Base-by-base conservation (phyloP, 768 basidiomycete species). In the Hemileccinum rubropunctum region DNA sequence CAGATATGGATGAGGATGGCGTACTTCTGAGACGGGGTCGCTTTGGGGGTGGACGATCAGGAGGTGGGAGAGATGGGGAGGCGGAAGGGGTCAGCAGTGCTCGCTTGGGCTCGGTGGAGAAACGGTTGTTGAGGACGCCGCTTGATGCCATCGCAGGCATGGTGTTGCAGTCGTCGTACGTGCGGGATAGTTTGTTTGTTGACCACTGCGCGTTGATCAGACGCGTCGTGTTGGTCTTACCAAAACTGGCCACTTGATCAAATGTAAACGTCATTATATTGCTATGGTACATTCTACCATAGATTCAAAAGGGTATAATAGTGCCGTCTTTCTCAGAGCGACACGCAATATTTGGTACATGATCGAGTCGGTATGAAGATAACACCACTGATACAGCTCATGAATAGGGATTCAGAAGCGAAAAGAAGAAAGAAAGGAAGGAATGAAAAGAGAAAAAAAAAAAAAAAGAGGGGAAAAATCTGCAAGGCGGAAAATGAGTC, bases 21-120 rank as follows among this genome's bases (percentile, higher is more conserved):
- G 78, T 73, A 27, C 77, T 72, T 21, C 71, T 66, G 20, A 74
- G 68, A 48, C 82, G 78, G 34, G 68, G 72, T 47, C 76, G 77
- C 66, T 84, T 84, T 13, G 69, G 38, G 21, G 77, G 75, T 34
- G 76, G 74, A 27, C 61, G 60, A 57, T 75, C 69, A 40, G 66
- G 63, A 34, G 63, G 62, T 26, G 48, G 55, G 4, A 66, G 42
- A 8, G 67, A 67, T 30, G 67, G 63, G 18, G 65, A 66, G 15
- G 60, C 56, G 20, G 62, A 66, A 4, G 64, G 67, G 21, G 64
- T 61, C 45, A 63, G 42, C 38, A 63, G 37, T 14, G 39, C 39
- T 34, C 58, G 50, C 2, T 15, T 47, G 3, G 63, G 62, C 46
- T 50, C 57, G 33, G 21, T 30, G 13, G 53, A 45, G 30, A 53